phyloP scores from a whole-genome alignment of 257 asterid species.

The Misopates orontium region DNA sequence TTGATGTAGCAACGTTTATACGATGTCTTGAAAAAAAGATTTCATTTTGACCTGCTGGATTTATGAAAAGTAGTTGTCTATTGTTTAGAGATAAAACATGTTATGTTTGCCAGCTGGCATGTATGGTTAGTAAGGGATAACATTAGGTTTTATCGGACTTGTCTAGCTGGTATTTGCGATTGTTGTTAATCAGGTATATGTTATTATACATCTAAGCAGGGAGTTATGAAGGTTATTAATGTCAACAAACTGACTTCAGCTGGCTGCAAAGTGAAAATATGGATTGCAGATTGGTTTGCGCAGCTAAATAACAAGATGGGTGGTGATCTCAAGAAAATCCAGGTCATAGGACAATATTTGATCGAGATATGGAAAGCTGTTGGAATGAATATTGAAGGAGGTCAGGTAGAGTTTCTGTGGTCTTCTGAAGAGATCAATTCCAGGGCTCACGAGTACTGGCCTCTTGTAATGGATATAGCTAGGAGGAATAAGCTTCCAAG shows the following conservation, averaged over 20 bases:
- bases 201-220: conserved; percentile 43
- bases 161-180: conserved; percentile 13
- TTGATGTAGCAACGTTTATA: background rate
- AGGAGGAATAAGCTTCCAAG: conserved; percentile 76
- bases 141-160: background rate
- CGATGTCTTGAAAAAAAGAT: background rate
- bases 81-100: background rate
- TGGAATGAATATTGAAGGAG: conserved; percentile 79
- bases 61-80: background rate
- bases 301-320: conserved; percentile 89
- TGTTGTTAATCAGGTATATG: background rate
- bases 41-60: background rate
- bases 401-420: conserved; percentile 86
- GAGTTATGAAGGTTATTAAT: conserved; percentile 84
- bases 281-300: conserved; percentile 98
- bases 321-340: conserved; percentile 83
- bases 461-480: conserved; percentile 88
- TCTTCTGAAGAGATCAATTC: conserved; percentile 84
- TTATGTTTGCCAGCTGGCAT: background rate
- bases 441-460: conserved; percentile 83
- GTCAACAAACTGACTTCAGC: conserved; percentile 81
- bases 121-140: background rate
- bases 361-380: conserved; percentile 93
- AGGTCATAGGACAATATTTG: conserved; percentile 68
- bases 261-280: conserved; percentile 89